A percentile compares a stretch with the other conserved stretches of the same genome.
Conservation (phyloP, 805 yeast species). For the Nakazawaea anatomiae region DNA sequence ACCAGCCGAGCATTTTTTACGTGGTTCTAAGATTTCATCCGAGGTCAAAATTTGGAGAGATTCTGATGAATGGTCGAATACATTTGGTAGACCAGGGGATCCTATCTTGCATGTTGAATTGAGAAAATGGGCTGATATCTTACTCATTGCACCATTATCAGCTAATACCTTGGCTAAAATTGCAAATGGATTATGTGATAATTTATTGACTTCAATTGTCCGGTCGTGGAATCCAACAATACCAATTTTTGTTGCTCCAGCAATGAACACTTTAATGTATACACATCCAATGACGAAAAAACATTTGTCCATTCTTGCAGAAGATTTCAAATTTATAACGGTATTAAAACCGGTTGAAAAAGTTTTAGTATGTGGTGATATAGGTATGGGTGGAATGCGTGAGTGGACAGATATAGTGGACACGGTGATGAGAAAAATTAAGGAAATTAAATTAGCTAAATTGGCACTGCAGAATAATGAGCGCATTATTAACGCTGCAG, state of each 20-base stretch:
- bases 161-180: slow-evolving; percentile 91
- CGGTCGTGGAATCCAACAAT: slow-evolving; percentile 94
- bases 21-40: slow-evolving; percentile 48
- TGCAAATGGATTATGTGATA: slow-evolving; percentile 88
- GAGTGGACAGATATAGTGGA: slow-evolving; percentile 95
- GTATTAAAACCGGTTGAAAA: slow-evolving; percentile 93
- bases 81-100: slow-evolving; percentile 71
- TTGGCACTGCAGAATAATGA: slow-evolving; percentile 16
- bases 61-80: slow-evolving; percentile 78
- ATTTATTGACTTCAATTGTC: slow-evolving; percentile 80
- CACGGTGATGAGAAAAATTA: slow-evolving; percentile 66
- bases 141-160: slow-evolving; percentile 89
- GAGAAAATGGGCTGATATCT: slow-evolving; percentile 94
- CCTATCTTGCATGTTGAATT: slow-evolving; percentile 94
- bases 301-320: slow-evolving; percentile 69
- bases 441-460: slow-evolving; percentile 35
- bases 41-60: slow-evolving; percentile 89
- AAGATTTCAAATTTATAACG: slow-evolving; percentile 94
- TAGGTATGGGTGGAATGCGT: slow-evolving; percentile 99
- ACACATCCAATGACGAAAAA: slow-evolving; percentile 83
- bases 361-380: slow-evolving; percentile 92
- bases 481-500: slow-evolving; percentile 44
- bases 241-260: slow-evolving; percentile 89
- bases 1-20: slow-evolving; percentile 77
- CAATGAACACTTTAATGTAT: slow-evolving; percentile 91